A percentile compares a stretch with the other conserved stretches of the same genome.
Evolutionary conservation across 805 yeast species (phyloP).

Genomic region (Saccharomyces paradoxus): DNA sequence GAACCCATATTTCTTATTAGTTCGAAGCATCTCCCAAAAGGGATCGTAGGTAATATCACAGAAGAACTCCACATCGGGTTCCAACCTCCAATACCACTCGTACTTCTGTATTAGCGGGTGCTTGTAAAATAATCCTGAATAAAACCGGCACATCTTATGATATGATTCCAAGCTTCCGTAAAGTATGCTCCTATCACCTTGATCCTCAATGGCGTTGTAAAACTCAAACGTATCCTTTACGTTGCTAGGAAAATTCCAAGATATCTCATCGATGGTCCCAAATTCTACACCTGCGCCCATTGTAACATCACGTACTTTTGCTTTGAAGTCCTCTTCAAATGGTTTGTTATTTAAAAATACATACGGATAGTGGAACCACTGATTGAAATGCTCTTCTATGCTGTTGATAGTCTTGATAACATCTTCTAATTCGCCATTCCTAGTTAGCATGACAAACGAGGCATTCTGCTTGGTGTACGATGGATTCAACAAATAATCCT

Average conservation of each 20-base stretch:
- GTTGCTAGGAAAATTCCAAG: conserved; percentile 64
- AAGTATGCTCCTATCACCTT: conserved; percentile 77
- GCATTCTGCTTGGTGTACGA: conserved; percentile 58
- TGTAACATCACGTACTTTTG: conserved; percentile 43
- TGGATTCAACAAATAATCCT: conserved; percentile 23
- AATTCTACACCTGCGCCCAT: conserved; percentile 60
- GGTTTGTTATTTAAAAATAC: conserved; percentile 77
- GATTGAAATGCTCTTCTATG: conserved; percentile 81
- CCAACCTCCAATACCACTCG: conserved; percentile 96
- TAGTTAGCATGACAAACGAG: conserved; percentile 71
- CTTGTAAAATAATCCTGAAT: conserved; percentile 72
- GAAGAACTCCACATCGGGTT: conserved; percentile 82
- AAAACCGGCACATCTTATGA: conserved; percentile 93
- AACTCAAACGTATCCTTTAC: conserved; percentile 25
- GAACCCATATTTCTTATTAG: conserved; percentile 74
- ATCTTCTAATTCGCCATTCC: conserved; percentile 74
- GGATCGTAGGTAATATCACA: conserved; percentile 93
- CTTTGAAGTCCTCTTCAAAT: conserved; percentile 58
- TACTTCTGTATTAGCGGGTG: conserved; percentile 63
- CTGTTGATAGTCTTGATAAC: conserved; percentile 65
- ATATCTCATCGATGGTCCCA: conserved; percentile 49
- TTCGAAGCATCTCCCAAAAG: conserved; percentile 65
- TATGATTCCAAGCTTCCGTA: conserved; percentile 79
- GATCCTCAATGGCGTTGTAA: conserved; percentile 53
- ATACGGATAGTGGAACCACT: conserved; percentile 92